Conservation (phyloP, 768 basidiomycete genomes). For the Boletus barrowsii region DNA sequence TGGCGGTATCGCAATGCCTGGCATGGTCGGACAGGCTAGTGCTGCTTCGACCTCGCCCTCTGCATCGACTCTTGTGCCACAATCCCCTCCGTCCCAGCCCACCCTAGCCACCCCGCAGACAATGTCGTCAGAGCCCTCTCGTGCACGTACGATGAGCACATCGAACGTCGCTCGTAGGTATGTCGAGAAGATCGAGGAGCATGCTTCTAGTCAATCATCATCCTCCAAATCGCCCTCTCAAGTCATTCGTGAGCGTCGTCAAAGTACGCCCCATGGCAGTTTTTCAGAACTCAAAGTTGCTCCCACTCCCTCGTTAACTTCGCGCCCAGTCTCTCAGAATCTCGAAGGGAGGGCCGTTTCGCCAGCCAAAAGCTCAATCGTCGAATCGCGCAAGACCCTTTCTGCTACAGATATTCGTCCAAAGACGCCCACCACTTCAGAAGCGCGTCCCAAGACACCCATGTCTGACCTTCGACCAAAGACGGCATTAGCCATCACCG, state of each 20-base stretch:
- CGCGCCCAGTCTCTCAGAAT: slow-evolving; percentile 21
- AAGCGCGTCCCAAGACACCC: slow-evolving; percentile 24
- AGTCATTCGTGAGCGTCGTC: slow-evolving; percentile 46
- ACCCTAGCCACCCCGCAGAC: slow-evolving; percentile 3
- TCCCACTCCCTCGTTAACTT: slow-evolving; percentile 14
- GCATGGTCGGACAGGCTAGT: slow-evolving; percentile 41
- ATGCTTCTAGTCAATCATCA: slow-evolving; percentile 28
- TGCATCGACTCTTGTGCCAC: slow-evolving; percentile 1
- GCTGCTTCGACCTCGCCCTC: slow-evolving; percentile 6
- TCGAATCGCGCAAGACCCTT: slow-evolving; percentile 22
- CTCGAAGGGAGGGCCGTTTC: slow-evolving; percentile 5
- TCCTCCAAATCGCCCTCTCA: slow-evolving; percentile 25
- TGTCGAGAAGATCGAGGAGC: slow-evolving; percentile 40
- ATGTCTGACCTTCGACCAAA: slow-evolving; percentile 12
- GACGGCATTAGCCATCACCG: slow-evolving; percentile 7
- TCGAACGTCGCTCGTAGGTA: slow-evolving; percentile 34
- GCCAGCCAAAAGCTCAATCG: slow-evolving; percentile 10
- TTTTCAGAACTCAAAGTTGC: slow-evolving; percentile 16
- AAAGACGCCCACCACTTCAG: slow-evolving; percentile 16
- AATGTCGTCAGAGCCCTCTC: slow-evolving; percentile 13
- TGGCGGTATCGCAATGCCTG: slow-evolving; percentile 74
- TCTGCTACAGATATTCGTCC: slow-evolving; percentile 16
- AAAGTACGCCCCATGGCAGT: slow-evolving; percentile 42
- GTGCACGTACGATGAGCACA: slow-evolving; percentile 34
- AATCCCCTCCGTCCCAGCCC: slow-evolving; percentile 1